A percentile compares a stretch with the other conserved stretches of the same genome.
phyloP scores from a whole-genome alignment of 1,284 basidiomycete genomes.

The Trametes hirsuta region DNA sequence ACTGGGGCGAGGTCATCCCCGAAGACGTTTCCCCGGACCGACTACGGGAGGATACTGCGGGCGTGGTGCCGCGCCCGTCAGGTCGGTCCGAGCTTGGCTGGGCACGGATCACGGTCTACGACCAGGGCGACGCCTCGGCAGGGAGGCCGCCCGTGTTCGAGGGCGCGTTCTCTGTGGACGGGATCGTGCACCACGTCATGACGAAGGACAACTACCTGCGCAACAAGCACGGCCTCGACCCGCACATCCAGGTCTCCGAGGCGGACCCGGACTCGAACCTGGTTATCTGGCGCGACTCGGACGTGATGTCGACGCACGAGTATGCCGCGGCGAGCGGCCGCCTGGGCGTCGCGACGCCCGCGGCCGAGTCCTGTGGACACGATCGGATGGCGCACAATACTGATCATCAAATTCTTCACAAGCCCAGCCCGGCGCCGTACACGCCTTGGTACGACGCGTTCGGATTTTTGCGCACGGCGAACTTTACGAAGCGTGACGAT shows the following conservation, averaged over 20 bases:
- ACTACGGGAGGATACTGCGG: slow-evolving; percentile 62
- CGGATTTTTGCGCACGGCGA: slow-evolving; percentile 39
- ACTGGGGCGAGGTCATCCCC: slow-evolving; percentile 71
- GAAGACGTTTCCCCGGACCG: slow-evolving; percentile 51
- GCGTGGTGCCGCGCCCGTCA: slow-evolving; percentile 47
- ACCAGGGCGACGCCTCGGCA: slow-evolving; percentile 56
- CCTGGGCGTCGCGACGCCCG: slow-evolving; percentile 25
- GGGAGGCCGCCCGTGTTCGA: slow-evolving; percentile 66
- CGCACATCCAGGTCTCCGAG: slow-evolving; percentile 44
- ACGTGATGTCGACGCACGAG: slow-evolving; percentile 58
- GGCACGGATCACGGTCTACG: slow-evolving; percentile 73
- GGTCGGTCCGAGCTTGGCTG: slow-evolving; percentile 57
- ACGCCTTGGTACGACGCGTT: slow-evolving; percentile 48
- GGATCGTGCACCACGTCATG: slow-evolving; percentile 75
- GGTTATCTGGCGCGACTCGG: slow-evolving; percentile 75
- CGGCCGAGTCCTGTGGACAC: slow-evolving; percentile 61
- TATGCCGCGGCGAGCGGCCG: slow-evolving; percentile 34
- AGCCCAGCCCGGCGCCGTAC: slow-evolving; percentile 32
- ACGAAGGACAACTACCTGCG: slow-evolving; percentile 74
- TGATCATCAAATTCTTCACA: slow-evolving; percentile 59
- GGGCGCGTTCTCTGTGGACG: slow-evolving; percentile 74
- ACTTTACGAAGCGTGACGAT: slow-evolving; percentile 54
- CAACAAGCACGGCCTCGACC: slow-evolving; percentile 61
- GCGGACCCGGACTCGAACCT: slow-evolving; percentile 53
- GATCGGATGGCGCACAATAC: slow-evolving; percentile 72